Base-by-base conservation (phyloP, 345 rosid genomes). In the Eucalyptus marginata region DNA sequence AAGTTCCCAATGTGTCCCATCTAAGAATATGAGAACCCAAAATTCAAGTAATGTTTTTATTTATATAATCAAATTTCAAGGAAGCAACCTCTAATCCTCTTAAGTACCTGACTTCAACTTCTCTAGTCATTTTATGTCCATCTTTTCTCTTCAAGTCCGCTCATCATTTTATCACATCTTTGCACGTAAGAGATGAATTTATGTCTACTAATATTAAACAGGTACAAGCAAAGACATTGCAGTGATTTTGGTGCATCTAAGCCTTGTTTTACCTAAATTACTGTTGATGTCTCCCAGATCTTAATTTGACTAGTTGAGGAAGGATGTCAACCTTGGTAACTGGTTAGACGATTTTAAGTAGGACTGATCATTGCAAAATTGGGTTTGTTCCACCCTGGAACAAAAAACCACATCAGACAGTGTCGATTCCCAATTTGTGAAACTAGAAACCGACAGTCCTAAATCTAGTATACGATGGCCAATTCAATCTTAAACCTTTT, bases 391-490 rank as follows among this genome's bases (percentile, higher is more conserved):
- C 79, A 11, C 2, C 12, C 1, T 31, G 2, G 11, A 66, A 66
- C 5, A 0, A 15, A 9, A 17, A 31, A 31, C 1, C 1, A 0
- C 3, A 31, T 4, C 22, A 1, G 6, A 31, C 5, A 15, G 3
- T 22, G 43, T 31, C 2, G 2, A 4, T 66, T 66, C 79, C 11
- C 7, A 31, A 31, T 66, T 8, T 16, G 43, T 31, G 11, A 17
- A 31, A 15, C 2, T 1, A 33, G 6, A 33, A 66, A 16, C 12
- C 3, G 0, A 66, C 40, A 10, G 0, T 66, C 3, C 18, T 36
- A 17, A 31, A 15, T 33, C 1, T 66, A 16, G 43, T 13, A 64
- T 24, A 58, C 3, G 6, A 58, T 52, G 18, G 8, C 14, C 64
- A 58, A 24, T 10, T 25, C 1, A 58, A 0, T 54, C 5, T 0